Conservation (phyloP, 208 protist species). For the Crithidia fasciculata region DNA sequence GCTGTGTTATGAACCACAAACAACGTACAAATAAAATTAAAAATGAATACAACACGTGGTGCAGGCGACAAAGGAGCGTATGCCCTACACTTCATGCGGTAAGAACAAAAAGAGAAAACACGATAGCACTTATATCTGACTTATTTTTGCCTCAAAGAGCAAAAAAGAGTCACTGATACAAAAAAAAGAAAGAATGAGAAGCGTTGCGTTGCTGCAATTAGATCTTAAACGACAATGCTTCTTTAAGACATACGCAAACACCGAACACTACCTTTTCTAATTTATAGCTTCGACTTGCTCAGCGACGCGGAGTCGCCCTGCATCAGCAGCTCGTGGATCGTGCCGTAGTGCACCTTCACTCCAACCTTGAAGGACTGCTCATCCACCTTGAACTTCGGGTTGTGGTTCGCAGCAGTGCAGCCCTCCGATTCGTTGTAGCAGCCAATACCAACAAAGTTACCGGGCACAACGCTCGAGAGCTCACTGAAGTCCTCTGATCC, state of each 20-base stretch:
- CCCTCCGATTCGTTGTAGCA: conserved; percentile 38
- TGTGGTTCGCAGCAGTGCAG: conserved; percentile 46
- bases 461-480: conserved; percentile 38
- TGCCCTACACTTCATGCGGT: no score
- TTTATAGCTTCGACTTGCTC: no score
- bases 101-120: no score
- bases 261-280: no score
- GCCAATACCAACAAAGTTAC: conserved; percentile 55
- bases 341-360: conserved; percentile 40
- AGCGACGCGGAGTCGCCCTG: not conserved
- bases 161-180: not conserved
- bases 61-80: no score
- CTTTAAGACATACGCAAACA: no score
- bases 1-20: not conserved
- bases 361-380: conserved; percentile 55
- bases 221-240: no score
- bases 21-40: not conserved
- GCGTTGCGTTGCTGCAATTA: not conserved
- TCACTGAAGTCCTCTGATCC: conserved; percentile 59
- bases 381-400: conserved; percentile 54
- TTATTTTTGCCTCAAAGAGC: no score
- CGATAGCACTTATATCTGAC: no score
- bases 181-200: not conserved
- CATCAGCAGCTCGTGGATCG: conserved; percentile 25
- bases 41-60: not conserved